A percentile compares a stretch with the other conserved stretches of the same genome.
These are phyloP conservation scores for Paramecium biaurelia DNA, from an alignment of 73 alveolate genomes.

Conservation along the genomic window DNA sequence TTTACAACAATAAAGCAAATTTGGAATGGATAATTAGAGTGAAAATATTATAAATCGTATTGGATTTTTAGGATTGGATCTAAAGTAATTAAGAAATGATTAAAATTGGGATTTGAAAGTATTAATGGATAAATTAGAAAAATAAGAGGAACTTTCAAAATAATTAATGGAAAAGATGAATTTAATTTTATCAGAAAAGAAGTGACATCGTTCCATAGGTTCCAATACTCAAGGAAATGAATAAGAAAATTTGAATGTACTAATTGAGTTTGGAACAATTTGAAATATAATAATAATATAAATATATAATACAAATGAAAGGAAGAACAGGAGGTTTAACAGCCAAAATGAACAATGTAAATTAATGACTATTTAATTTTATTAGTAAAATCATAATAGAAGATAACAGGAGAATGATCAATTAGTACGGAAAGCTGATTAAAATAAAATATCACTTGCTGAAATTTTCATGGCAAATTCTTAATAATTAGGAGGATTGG, in stretches of 20 bases:
- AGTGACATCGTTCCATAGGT: neutral
- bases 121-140: neutral
- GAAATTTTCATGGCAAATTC: neutral
- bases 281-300: neutral
- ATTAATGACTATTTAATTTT: neutral
- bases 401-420: conserved; percentile 17
- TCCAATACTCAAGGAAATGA: neutral
- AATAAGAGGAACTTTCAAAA: neutral
- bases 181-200: neutral
- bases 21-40: neutral
- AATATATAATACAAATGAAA: neutral
- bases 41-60: neutral
- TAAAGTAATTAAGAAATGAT: neutral
- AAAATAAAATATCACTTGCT: neutral
- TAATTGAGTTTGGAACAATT: neutral
- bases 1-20: neutral
- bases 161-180: neutral
- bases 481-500: conserved; percentile 37
- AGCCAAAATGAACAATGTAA: conserved; percentile 23
- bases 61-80: neutral
- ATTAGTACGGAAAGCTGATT: neutral
- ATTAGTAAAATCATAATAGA: neutral
- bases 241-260: neutral
- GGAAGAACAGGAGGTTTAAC: conserved; percentile 35
- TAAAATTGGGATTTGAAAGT: neutral